Evolutionary conservation across 1,284 basidiomycete species (phyloP).

Genomic region (Psilocybe mexicana): DNA sequence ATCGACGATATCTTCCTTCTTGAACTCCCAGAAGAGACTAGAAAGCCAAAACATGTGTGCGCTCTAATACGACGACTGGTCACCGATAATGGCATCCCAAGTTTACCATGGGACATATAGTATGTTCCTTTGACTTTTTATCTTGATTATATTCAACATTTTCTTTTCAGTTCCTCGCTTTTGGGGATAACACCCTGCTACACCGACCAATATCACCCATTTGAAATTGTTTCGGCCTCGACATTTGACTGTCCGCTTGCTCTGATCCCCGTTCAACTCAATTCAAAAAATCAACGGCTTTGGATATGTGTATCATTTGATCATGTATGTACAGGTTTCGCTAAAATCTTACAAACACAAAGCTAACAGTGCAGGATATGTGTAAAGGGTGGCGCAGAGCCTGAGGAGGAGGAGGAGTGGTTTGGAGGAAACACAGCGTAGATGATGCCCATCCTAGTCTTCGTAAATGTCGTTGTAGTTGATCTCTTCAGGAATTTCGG

Average conservation of each 20-base stretch:
- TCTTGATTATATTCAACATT: no score
- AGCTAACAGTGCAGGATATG: not conserved
- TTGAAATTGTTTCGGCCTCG: constrained; percentile 7
- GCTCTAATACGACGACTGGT: constrained; percentile 4
- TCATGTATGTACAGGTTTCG: constrained; percentile 6
- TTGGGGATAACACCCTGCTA: constrained; percentile 13
- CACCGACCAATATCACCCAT: constrained; percentile 5
- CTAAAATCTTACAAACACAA: not conserved
- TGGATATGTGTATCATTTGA: constrained; percentile 8
- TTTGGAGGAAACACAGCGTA: no score
- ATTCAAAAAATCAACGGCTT: not conserved
- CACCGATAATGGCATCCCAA: constrained; percentile 5
- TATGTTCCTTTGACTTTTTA: not conserved
- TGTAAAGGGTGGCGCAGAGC: no score
- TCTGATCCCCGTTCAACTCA: no score
- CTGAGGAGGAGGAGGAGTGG: no score
- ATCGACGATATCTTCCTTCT: not conserved
- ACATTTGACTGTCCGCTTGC: no score
- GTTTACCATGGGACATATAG: constrained; percentile 15
- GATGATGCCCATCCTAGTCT: no score
- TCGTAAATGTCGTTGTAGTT: no score
- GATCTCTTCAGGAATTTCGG: no score
- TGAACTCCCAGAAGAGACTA: not conserved
- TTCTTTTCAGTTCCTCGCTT: constrained; percentile 6
- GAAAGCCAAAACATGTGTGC: constrained; percentile 9